phyloP scores from a whole-genome alignment of 768 basidiomycete genomes.

The Termitomyces sp. region DNA sequence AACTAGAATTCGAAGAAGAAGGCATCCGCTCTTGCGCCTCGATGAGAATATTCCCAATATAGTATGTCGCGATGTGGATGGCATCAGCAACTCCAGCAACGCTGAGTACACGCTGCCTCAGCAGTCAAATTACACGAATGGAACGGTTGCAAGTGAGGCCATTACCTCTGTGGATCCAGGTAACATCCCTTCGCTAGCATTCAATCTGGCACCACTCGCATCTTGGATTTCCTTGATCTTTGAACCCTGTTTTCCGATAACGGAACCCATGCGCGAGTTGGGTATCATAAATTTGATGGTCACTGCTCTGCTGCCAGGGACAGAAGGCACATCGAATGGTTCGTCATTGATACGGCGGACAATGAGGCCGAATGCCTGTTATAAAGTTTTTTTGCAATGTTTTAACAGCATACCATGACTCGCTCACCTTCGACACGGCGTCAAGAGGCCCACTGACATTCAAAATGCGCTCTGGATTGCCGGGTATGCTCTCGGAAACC shows the following conservation, averaged over 20 bases:
- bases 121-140: conserved; percentile 11
- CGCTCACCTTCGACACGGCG: conserved; percentile 91
- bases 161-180: conserved; percentile 98
- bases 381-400: not conserved
- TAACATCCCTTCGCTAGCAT: conserved; percentile 97
- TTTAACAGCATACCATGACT: not conserved
- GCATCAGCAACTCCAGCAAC: conserved; percentile 99
- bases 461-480: conserved; percentile 97
- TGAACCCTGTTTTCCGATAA: conserved; percentile 94
- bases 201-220: conserved; percentile 91
- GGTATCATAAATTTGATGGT: conserved; percentile 99
- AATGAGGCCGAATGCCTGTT: conserved; percentile 94
- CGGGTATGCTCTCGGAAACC: conserved; percentile 97
- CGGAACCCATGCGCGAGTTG: conserved; percentile 98
- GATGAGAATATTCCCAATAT: conserved; percentile 96
- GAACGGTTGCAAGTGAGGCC: not conserved
- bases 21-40: conserved; percentile 87
- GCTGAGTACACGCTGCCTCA: conserved; percentile 82
- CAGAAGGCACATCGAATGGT: conserved; percentile 95
- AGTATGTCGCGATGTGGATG: conserved; percentile 98
- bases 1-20: conserved; percentile 55
- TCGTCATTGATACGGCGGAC: conserved; percentile 99
- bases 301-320: conserved; percentile 95
- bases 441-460: conserved; percentile 96
- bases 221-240: conserved; percentile 99